Conservation (phyloP, 768 basidiomycete genomes). For the Roridomyces roridus region DNA sequence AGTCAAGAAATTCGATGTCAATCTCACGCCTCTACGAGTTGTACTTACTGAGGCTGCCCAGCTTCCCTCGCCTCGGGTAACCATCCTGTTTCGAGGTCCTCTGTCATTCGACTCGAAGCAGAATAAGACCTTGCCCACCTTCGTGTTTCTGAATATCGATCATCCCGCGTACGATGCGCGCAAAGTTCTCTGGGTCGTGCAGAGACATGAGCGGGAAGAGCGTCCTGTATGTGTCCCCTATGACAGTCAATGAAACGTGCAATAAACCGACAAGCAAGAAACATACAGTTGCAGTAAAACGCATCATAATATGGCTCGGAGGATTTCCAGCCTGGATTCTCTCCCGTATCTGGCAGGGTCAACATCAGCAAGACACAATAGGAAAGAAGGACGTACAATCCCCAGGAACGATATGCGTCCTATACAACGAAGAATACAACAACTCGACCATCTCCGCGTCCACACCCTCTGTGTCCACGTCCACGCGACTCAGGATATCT, state of each 20-base stretch:
- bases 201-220: slow-evolving; percentile 68
- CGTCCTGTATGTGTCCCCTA: slow-evolving; percentile 67
- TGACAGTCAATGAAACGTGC: background rate
- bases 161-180: slow-evolving; percentile 67
- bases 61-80: slow-evolving; percentile 58
- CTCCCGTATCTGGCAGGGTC: slow-evolving; percentile 70
- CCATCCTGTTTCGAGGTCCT: slow-evolving; percentile 51
- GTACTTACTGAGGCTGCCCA: slow-evolving; percentile 56
- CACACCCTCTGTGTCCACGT: slow-evolving; percentile 56
- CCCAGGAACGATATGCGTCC: slow-evolving; percentile 68
- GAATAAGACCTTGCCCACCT: slow-evolving; percentile 42
- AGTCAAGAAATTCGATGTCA: too few relatives aligned
- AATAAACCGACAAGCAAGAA: background rate
- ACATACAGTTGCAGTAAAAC: slow-evolving; percentile 69
- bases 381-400: slow-evolving; percentile 53
- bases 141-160: slow-evolving; percentile 72
- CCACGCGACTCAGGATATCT: slow-evolving; percentile 59
- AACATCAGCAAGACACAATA: slow-evolving; percentile 24
- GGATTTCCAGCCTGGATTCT: slow-evolving; percentile 70
- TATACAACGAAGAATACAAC: slow-evolving; percentile 68
- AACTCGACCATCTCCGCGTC: slow-evolving; percentile 55
- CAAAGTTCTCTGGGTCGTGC: slow-evolving; percentile 65
- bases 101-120: too few relatives aligned
- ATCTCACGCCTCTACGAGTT: too few relatives aligned
- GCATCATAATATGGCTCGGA: slow-evolving; percentile 72